Evolutionary conservation across 805 yeast species (phyloP), one percentile per base, ranked within the genome.

Genomic region (Nematodospora valgi): DNA sequence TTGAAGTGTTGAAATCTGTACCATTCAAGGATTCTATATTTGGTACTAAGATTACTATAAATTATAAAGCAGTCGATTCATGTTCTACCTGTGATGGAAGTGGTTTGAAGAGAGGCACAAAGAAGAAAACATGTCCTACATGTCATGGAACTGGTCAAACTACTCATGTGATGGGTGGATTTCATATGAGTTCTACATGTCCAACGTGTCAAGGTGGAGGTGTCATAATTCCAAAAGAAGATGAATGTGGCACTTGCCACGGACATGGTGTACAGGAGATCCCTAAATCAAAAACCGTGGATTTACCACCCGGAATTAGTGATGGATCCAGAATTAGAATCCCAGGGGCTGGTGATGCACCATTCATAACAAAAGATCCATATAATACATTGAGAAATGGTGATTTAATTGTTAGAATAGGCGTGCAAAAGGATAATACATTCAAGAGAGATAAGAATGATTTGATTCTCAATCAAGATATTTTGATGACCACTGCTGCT

Each of bases 151-250:
- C 95, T 0, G 99, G 99, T 4, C 82, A 89, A 23, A 78, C 82
- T 12, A 83, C 88, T 14, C 97, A 91, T 50, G 70, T 80, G 30
- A 73, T 85, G 54, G 96, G 95, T 4, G 98, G 98, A 0, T 93
- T 91, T 74, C 96, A 89, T 51, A 88, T 93, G 96, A 82, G 95
- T 3, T 80, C 96, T 0, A 87, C 96, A 9, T 93, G 99, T 72
- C 71, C 71, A 32, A 65, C 80, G 3, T 93, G 99, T 70, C 79
- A 74, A 29, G 99, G 99, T 26, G 67, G 85, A 5, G 99, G 99
- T 35, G 93, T 87, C 1, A 72, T 69, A 4, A 78, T 88, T 32
- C 74, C 80, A 30, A 68, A 73, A 13, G 62, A 68, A 10, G 88
- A 87, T 53, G 78, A 78, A 35, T 93, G 99, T 71, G 51, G 55